Conservation (phyloP, 2,329 filamentous ascomycete genomes). For the Trichoderma simmonsii region DNA sequence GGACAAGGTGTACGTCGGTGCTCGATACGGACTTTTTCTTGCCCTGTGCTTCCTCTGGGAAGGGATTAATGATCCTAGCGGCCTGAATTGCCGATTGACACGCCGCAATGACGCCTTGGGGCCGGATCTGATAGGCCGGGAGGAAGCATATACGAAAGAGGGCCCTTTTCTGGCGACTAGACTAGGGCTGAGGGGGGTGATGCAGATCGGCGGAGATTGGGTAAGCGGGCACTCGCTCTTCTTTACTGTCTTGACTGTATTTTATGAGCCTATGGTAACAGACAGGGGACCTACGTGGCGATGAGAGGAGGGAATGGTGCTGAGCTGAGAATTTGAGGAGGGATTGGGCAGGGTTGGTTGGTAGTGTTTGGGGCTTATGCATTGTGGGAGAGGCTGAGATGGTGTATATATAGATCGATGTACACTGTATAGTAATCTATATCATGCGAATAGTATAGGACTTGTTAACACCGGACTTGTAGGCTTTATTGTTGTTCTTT, state of each 20-base stretch:
- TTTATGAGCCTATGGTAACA: neutral
- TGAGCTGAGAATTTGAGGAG: neutral
- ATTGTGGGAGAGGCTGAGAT: neutral
- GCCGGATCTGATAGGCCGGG: neutral
- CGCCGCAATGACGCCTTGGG: neutral
- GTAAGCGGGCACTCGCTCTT: neutral
- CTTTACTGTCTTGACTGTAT: too few relatives aligned
- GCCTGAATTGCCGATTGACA: neutral
- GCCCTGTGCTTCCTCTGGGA: neutral
- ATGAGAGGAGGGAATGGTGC: neutral
- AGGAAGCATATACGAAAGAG: neutral
- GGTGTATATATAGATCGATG: neutral
- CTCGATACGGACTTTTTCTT: neutral
- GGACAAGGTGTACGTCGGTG: neutral
- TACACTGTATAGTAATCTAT: neutral
- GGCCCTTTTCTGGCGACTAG: neutral
- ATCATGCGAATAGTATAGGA: neutral
- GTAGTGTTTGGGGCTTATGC: neutral
- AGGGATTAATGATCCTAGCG: neutral
- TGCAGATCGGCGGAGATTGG: neutral
- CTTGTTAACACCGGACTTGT: neutral
- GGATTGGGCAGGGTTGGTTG: neutral
- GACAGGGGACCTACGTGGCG: neutral
- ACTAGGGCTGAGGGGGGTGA: slow-evolving; percentile 6
- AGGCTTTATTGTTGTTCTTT: neutral